Evolutionary conservation across 1,284 basidiomycete species (phyloP), one percentile per base, ranked within the genome.

Genomic region (Ustilago crameri): DNA sequence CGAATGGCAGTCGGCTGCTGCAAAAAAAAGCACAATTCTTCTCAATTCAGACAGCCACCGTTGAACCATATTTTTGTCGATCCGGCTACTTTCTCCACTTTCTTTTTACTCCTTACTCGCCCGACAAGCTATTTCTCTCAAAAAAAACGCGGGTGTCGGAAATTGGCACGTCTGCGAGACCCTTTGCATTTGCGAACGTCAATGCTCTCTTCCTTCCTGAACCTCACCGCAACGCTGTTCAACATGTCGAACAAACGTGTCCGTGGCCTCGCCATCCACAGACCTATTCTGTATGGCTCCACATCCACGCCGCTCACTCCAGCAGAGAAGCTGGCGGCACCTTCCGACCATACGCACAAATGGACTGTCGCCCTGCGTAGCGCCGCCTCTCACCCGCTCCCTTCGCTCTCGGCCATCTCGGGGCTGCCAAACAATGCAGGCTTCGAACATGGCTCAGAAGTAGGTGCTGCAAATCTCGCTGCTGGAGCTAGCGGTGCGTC

Each of bases 221-320:
- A 20, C 23, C 15, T 15, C 15, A 15, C 24, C 20, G 35, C 18
- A 12, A 37, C 34, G 24, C 18, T 17, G 32, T 20, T 18, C 51
- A 48, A 17, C 38, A 73, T 73, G 70, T 68, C 70, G 41, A 73
- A 61, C 67, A 70, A 65, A 44, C 51, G 67, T 15, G 60, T 65
- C 17, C 30, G 67, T 24, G 94, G 93, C 47, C 85, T 97, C 32
- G 91, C 89, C 74, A 92, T 98, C 58, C 90, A 90, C 82, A 88
- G 96, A 43, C 92, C 94, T 0, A 89, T 99, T 73, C 92, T 98
- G 66, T 97, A 97, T 84, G 96, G 96, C 55, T 98, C 96, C 81
- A 92, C 91, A n/a, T 92, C 95, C 12, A 88, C 89, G 1, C 89
- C 95, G 27, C 84, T 98, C 66, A 90, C 89, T 0, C 86, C 88